Conservation (phyloP, 129 eudicot genomes). For the Flaveria sonorensis region DNA sequence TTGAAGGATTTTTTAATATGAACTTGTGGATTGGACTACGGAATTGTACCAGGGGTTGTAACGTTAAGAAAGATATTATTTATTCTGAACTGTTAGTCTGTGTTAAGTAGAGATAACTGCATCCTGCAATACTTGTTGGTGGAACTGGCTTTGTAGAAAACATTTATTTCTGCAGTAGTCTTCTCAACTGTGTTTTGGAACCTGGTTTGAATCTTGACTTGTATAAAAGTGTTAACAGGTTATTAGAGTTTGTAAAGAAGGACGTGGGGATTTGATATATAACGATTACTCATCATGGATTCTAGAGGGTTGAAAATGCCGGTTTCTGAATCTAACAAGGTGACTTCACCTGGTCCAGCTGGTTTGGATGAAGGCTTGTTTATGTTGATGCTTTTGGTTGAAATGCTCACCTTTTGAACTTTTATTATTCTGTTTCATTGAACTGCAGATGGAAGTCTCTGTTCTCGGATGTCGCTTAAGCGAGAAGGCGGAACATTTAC, state of each 20-base stretch:
- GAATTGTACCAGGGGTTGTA: neutral
- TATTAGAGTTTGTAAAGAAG: slow-evolving; percentile 26
- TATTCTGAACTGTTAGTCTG: slow-evolving; percentile 13
- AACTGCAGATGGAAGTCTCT: slow-evolving; percentile 34
- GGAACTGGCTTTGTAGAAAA: neutral
- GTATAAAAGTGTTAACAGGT: slow-evolving; percentile 18
- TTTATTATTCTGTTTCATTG: slow-evolving; percentile 1
- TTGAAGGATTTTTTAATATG: neutral
- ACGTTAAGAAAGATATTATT: slow-evolving; percentile 17
- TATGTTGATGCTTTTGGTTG: neutral
- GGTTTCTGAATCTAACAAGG: slow-evolving; percentile 37
- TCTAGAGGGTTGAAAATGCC: slow-evolving; percentile 19
- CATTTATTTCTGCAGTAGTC: neutral
- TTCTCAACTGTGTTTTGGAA: slow-evolving; percentile 23
- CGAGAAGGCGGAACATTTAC: slow-evolving; percentile 37
- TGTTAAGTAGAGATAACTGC: neutral
- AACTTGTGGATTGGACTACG: neutral
- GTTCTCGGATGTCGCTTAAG: slow-evolving; percentile 28
- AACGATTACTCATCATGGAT: slow-evolving; percentile 9
- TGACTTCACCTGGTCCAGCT: slow-evolving; percentile 17
- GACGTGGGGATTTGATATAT: slow-evolving; percentile 4
- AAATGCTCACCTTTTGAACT: neutral
- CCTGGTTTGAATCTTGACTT: neutral
- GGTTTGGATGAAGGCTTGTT: slow-evolving; percentile 14
- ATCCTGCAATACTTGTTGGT: neutral